Percentiles rank a stretch among this genome's conserved stretches.
Conservation (phyloP, 805 yeast species). For the Candida xyloterini region DNA sequence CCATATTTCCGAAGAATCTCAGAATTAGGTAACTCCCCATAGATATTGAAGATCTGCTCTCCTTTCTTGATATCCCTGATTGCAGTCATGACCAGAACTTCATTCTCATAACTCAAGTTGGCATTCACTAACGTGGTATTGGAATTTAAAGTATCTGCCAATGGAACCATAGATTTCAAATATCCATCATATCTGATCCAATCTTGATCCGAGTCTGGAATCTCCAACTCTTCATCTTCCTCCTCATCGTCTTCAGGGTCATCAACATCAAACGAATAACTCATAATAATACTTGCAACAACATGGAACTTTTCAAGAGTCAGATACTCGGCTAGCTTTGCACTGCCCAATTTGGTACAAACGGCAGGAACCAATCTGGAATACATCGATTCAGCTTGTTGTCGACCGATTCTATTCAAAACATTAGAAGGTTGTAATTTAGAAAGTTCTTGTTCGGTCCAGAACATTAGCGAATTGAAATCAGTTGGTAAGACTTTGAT, state of each 20-base stretch:
- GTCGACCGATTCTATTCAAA: conserved; percentile 65
- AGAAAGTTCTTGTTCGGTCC: conserved; percentile 63
- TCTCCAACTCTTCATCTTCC: conserved; percentile 28
- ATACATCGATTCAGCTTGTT: conserved; percentile 61
- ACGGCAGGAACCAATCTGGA: conserved; percentile 39
- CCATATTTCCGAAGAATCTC: conserved; percentile 90
- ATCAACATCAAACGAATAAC: conserved; percentile 88
- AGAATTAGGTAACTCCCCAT: conserved; percentile 89
- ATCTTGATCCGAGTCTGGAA: conserved; percentile 23
- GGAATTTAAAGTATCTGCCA: conserved; percentile 89
- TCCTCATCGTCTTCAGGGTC: conserved; percentile 24
- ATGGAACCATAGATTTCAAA: conserved; percentile 84
- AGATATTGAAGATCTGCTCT: conserved; percentile 81
- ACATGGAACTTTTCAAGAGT: conserved; percentile 60
- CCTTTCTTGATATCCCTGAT: conserved; percentile 56
- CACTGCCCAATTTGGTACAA: conserved; percentile 37
- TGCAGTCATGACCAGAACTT: conserved; percentile 66
- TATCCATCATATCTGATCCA: conserved; percentile 32
- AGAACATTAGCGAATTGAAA: conserved; percentile 73
- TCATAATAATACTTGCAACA: conserved; percentile 78
- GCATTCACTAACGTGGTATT: conserved; percentile 80
- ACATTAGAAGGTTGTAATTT: conserved; percentile 68
- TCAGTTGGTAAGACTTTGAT: conserved; percentile 64
- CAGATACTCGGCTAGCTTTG: conserved; percentile 33
- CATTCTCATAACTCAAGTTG: conserved; percentile 50